phyloP scores from a whole-genome alignment of 805 yeast species.

The Yarrowia sp. region DNA sequence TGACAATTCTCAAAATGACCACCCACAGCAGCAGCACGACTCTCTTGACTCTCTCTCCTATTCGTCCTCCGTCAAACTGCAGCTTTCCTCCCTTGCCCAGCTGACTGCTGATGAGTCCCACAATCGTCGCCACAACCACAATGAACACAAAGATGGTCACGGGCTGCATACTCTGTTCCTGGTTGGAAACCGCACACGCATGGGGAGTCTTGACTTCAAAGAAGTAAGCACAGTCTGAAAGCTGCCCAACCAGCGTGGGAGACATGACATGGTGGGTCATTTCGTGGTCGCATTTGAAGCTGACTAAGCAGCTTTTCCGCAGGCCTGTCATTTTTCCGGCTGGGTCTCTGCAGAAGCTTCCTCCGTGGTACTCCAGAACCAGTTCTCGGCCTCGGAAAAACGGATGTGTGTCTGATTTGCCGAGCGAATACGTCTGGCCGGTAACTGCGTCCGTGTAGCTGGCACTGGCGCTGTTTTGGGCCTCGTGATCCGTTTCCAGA shows the following conservation, averaged over 20 bases:
- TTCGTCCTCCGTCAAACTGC: background rate
- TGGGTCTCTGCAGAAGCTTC: constrained; percentile 59
- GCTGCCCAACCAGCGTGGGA: constrained; percentile 68
- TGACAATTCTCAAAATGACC: background rate
- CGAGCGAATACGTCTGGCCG: constrained; percentile 61
- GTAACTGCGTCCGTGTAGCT: constrained; percentile 56
- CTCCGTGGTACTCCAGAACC: constrained; percentile 71
- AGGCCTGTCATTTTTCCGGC: constrained; percentile 56
- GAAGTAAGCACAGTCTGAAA: constrained; percentile 79
- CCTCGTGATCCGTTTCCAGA: constrained; percentile 48
- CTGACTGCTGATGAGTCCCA: constrained; percentile 42
- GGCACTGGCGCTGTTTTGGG: constrained; percentile 56
- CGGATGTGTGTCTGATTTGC: constrained; percentile 62
- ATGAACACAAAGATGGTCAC: constrained; percentile 71
- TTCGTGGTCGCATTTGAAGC: constrained; percentile 82
- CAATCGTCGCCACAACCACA: constrained; percentile 50
- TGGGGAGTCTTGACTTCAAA: constrained; percentile 85
- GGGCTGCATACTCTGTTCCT: constrained; percentile 59
- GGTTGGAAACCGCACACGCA: constrained; percentile 83
- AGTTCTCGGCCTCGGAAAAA: constrained; percentile 74
- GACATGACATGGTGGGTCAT: constrained; percentile 63
- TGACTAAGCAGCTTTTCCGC: constrained; percentile 67
- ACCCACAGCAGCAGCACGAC: background rate
- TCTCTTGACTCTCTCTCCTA: background rate
- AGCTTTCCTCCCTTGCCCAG: constrained; percentile 11